Evolutionary conservation across 257 asterid genomes (phyloP), one percentile per base, ranked within the genome.

Genomic region (Salvia splendens): DNA sequence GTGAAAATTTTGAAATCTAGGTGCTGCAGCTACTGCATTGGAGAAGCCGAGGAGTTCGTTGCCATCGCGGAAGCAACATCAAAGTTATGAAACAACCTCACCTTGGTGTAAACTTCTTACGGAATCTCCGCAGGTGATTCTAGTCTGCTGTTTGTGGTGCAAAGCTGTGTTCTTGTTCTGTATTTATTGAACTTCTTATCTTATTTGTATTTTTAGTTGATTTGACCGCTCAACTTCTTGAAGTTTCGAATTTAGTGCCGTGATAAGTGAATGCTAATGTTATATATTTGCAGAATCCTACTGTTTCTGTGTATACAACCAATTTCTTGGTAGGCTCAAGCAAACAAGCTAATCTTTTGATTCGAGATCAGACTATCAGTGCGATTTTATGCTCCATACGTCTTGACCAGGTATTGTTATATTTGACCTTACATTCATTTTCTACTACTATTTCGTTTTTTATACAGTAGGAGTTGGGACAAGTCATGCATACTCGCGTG

Each of bases 71-170:
- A 87, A 89, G 78, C 83, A 73, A 54, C 74, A 72, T 51, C 88
- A 75, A 69, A 83, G 82, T 53, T 75, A 45, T 55, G 86, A 87
- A 61, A 83, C 81, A 10, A 67, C 76, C 15, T 65, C 89, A 1
- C 95, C 96, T 16, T 89, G 96, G 96, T 82, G 95, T 72, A 81
- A 86, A 78, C 90, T 89, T 64, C 80, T 89, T 47, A 56, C 96
- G 4, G 84, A 84, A 80, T 64, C 84, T 9, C 79, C 86, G 1
- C 91, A 82, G 96, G 96, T 89, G 67, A 65, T 42, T 24, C 33
- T 61, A 57, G 52, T 68, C 16, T 46, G 12, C 15, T 52, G 42
- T 32, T 56, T 56, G 32, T 12, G 49, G 51, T 67, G 54, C 33
- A 38, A 61, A 35, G 17, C 12, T 17, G 41, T 55, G 40, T 61